Evolutionary conservation across 2,329 filamentous ascomycete species (phyloP).

Genomic region (Penicillium sp.): DNA sequence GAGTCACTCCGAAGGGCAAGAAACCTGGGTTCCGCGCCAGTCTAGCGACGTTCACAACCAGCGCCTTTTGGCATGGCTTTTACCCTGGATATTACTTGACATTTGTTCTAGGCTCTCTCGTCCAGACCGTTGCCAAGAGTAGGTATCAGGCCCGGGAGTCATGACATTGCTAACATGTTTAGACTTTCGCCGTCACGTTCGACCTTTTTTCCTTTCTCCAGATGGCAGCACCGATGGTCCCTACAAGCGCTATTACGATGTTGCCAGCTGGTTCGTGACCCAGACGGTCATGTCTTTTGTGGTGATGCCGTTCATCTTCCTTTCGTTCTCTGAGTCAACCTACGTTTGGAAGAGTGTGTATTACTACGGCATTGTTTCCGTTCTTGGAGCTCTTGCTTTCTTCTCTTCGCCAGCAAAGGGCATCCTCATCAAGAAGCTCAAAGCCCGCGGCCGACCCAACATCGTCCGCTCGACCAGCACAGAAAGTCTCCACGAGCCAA

Average conservation of each 20-base stretch:
- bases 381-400: conserved; percentile 68
- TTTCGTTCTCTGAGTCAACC: conserved; percentile 72
- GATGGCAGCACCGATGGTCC: conserved; percentile 70
- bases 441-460: conserved; percentile 56
- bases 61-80: conserved; percentile 97
- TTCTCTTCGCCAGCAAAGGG: conserved; percentile 80
- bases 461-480: conserved; percentile 56
- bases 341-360: conserved; percentile 83
- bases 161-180: conserved; percentile 23
- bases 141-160: conserved; percentile 44
- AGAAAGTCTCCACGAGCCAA: conserved; percentile 66
- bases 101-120: conserved; percentile 86
- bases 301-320: conserved; percentile 82
- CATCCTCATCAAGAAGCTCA: conserved; percentile 61
- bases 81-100: conserved; percentile 94
- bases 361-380: conserved; percentile 80
- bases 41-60: conserved; percentile 90
- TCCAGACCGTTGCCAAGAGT: conserved; percentile 96
- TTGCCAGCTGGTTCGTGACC: conserved; percentile 74
- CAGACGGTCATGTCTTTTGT: conserved; percentile 84
- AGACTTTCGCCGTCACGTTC: conserved; percentile 89
- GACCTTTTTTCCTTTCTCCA: conserved; percentile 89
- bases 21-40: conserved; percentile 96
- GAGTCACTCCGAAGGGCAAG: conserved; percentile 92
- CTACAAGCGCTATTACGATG: conserved; percentile 85